These are phyloP conservation scores for Monilinia fructicola DNA, from an alignment of 2,329 filamentous ascomycete genomes.

Conservation along the genomic window DNA sequence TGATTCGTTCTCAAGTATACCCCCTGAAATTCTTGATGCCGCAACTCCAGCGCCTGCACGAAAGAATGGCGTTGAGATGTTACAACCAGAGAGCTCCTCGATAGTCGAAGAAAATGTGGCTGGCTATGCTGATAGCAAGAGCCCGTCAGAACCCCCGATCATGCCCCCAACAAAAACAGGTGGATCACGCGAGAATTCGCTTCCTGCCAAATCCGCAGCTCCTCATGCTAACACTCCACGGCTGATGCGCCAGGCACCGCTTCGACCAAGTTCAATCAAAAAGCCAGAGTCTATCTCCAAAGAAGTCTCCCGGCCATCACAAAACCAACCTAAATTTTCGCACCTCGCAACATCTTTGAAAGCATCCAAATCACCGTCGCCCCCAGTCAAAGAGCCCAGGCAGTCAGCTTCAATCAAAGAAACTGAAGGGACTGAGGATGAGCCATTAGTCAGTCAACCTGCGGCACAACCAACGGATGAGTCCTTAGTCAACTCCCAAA, in stretches of 20 bases:
- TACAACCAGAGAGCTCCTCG: neutral
- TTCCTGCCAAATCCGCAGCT: constrained; percentile 31
- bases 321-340: constrained; percentile 14
- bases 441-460: constrained; percentile 10
- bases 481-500: constrained; percentile 31
- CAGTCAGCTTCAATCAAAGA: constrained; percentile 6
- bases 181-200: constrained; percentile 33
- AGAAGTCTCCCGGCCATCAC: neutral
- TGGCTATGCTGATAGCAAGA: neutral
- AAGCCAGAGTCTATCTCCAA: constrained; percentile 1
- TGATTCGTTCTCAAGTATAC: constrained; percentile 36
- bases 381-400: constrained; percentile 23
- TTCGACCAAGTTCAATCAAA: constrained; percentile 11
- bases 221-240: constrained; percentile 28
- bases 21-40: constrained; percentile 32
- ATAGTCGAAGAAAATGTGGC: neutral
- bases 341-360: constrained; percentile 32
- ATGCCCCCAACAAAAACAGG: constrained; percentile 18
- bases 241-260: constrained; percentile 25
- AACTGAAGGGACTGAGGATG: fast-evolving
- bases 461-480: constrained; percentile 22
- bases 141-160: neutral
- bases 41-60: constrained; percentile 32
- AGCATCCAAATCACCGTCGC: constrained; percentile 40
- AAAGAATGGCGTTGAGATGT: neutral